Evolutionary conservation across 2,329 filamentous ascomycete genomes (phyloP), one percentile per base, ranked within the genome.

Genomic region (Dactylonectria macrodidyma): DNA sequence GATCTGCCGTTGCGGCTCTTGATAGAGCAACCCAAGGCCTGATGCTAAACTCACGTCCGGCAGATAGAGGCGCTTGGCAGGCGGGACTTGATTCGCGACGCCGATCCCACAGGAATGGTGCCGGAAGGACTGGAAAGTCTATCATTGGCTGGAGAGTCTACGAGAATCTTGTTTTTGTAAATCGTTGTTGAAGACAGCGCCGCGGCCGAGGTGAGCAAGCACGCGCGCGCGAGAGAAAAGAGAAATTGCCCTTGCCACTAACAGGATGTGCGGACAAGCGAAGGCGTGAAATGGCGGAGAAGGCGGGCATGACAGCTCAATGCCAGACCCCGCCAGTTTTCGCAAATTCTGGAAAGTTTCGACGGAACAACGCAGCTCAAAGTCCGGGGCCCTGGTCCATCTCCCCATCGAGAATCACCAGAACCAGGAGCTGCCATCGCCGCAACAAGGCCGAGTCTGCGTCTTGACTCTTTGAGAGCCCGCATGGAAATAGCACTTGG

Each of bases 1-100:
- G 26, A 41, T 62, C 47, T 47, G 44, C 47, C 47, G 33, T 52
- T 54, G 63, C 54, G 58, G 64, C 59, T 66, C 59, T 58, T 55
- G 52, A 24, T 3, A 34, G 6, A 55, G 44, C 33, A 33, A 38
- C 30, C 11, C 30, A 44, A 44, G 41, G 52, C 47, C 47, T 22
- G 22, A 16, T 44, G 48, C n/a, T 22, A 46, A 30, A 41, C 22
- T 51, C 33, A 55, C 44, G 22, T 26, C 52, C 46, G 46, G 60
- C 51, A 61, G 33, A 52, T 38, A 30, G 56, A 33, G 58, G 61
- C 41, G 14, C 41, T 44, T n/a, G 33, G 33, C n/a, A 11, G n/a
- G n/a, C 33, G 51, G 51, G 22, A 19, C 44, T 47, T 34, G 33
- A 54, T n/a, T 54, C 50, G 30, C 16, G 50, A 36, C 30, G n/a